Evolutionary conservation across 140 eudicot species (phyloP).

Genomic region (Stevia rebaudiana): DNA sequence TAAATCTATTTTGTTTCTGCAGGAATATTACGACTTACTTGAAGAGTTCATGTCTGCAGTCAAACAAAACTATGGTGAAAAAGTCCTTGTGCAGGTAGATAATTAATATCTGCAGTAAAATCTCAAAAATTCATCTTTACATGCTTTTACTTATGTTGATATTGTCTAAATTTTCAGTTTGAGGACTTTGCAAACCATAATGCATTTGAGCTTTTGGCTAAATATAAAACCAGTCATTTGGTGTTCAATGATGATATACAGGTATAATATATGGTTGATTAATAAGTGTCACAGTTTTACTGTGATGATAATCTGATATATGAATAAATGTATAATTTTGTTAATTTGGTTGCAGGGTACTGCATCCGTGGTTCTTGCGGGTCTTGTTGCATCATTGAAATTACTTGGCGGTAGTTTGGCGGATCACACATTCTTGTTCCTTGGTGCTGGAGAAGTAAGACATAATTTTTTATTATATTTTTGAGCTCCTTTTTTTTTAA

Average conservation of each 20-base stretch:
- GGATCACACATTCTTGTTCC: constrained; percentile 71
- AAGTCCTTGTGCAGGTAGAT: constrained; percentile 84
- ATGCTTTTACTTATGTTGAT: constrained; percentile 7
- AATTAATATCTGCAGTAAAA: not conserved
- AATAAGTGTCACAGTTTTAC: not conserved
- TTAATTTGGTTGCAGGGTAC: constrained; percentile 59
- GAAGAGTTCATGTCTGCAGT: constrained; percentile 87
- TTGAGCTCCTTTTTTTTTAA: not conserved
- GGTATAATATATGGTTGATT: constrained; percentile 29
- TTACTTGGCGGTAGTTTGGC: constrained; percentile 71
- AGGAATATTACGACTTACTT: constrained; percentile 78
- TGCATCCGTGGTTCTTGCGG: constrained; percentile 79
- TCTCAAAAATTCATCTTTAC: not conserved
- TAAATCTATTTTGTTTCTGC: constrained; percentile 5
- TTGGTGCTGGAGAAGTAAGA: constrained; percentile 84
- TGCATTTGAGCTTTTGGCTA: constrained; percentile 80
- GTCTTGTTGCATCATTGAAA: constrained; percentile 69
- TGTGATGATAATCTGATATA: too few species aligned
- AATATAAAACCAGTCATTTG: constrained; percentile 62
- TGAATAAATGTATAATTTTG: not conserved
- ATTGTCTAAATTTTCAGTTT: constrained; percentile 43
- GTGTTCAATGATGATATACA: constrained; percentile 93
- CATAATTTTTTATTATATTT: constrained; percentile 12
- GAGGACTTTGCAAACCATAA: constrained; percentile 98
- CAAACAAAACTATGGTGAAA: constrained; percentile 88